phyloP scores from a whole-genome alignment of 306 rosid species.

The Corylus avellana region DNA sequence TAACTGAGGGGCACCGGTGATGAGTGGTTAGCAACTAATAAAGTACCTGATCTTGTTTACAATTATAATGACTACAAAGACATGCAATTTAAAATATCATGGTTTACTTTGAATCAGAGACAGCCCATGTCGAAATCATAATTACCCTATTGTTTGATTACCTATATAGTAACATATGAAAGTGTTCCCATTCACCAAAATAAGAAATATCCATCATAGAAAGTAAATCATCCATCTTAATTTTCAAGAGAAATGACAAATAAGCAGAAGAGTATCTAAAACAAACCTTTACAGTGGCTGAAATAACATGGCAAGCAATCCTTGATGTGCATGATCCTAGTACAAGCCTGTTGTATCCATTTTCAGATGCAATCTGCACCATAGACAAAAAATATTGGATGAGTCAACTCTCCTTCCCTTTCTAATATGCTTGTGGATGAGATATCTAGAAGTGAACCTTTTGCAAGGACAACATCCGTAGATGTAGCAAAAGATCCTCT shows the following conservation, averaged over 20 bases:
- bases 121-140: background rate
- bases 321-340: conserved; percentile 82
- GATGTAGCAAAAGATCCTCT: conserved; percentile 71
- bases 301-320: conserved; percentile 81
- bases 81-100: background rate
- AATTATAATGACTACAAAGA: background rate
- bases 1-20: background rate
- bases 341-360: conserved; percentile 78
- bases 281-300: conserved; percentile 83
- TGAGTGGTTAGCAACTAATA: background rate
- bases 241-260: background rate
- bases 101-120: background rate
- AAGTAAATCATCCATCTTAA: background rate
- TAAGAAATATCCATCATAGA: background rate
- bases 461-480: conserved; percentile 79
- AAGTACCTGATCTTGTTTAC: background rate
- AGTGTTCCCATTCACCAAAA: background rate
- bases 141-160: background rate
- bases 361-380: conserved; percentile 60
- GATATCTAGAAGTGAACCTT: conserved; percentile 54
- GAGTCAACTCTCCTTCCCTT: background rate
- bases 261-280: background rate
- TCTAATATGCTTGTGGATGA: conserved; percentile 11
- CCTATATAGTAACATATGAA: background rate
- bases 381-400: conserved; percentile 10